phyloP scores from a whole-genome alignment of 148 eudicot genomes.

The Tetragonia tetragonoides region DNA sequence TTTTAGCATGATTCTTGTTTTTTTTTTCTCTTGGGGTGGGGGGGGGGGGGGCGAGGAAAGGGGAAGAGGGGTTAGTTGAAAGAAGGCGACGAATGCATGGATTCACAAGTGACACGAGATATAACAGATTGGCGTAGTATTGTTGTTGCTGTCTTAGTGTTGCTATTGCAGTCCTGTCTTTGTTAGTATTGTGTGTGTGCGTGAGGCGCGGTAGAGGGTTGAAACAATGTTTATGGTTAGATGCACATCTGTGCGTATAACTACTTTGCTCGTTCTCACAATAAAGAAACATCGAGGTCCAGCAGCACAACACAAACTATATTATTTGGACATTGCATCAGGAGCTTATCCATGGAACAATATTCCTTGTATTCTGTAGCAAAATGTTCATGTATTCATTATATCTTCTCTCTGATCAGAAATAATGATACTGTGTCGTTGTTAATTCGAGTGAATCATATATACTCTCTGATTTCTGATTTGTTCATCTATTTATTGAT shows the following conservation, averaged over 20 bases:
- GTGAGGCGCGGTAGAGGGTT: no score
- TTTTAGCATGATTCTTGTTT: neutral
- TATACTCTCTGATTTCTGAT: neutral
- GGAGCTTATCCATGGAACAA: neutral
- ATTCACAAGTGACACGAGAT: neutral
- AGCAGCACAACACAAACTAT: neutral
- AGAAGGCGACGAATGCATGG: no score
- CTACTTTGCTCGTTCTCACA: no score
- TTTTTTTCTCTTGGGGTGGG: neutral
- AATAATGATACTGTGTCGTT: neutral
- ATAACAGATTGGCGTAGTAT: neutral
- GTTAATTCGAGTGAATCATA: neutral
- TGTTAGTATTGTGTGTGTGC: no score
- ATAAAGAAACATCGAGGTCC: neutral
- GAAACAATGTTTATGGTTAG: no score
- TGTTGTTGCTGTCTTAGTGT: no score
- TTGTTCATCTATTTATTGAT: neutral
- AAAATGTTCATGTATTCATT: no score
- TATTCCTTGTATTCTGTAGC: neutral
- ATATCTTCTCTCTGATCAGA: neutral
- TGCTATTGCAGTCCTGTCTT: no score
- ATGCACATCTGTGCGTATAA: no score
- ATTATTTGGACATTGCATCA: neutral
- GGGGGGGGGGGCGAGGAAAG: no score
- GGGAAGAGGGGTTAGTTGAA: no score